Base-by-base conservation (phyloP, 2,329 filamentous ascomycete genomes). In the Pseudogymnoascus sp. region DNA sequence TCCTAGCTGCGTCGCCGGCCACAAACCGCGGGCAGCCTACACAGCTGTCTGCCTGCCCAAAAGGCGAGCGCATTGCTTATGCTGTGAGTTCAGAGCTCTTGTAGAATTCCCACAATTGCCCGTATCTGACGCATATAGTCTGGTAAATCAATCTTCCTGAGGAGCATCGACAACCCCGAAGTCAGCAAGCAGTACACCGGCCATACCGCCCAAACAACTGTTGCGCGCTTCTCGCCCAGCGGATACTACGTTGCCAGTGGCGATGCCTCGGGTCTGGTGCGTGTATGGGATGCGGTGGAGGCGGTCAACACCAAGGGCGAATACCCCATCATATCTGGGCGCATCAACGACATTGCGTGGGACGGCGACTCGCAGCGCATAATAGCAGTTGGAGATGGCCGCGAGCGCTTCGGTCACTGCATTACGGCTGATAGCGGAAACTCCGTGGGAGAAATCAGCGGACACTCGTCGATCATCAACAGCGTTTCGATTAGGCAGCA, bases 321-420 rank as follows among this genome's bases (percentile, higher is more conserved):
- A 76, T 97, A 96, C 77, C 84, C 87, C 72, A 97, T 97, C 77
- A 93, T 97, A 72, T 92, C 90, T 35, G 95, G 95, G 11, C 88
- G 91, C 62, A 93, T 99, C 77, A 96, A 96, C 74, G 95, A 99
- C 75, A 86, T 99, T 68, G 93, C 92, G 1, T 99, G 95, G 93
- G 95, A 97, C 72, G 93, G 93, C 64, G 95, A 99, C 77, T 96
- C 90, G 65, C 93, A 97, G 79, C 88, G 95, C 60, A 88, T 99
- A 72, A 97, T 97, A 71, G 95, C 93, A 3, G 93, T 99, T 4
- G 95, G 95, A 50, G 90, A 97, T 70, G 95, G 95, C 61, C 93
- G 93, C 73, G 92, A 97, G 78, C 85, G 91, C 63, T 97, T 91
- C 74, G 93, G 93, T 13, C 90, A 93, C 75, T 96, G 91, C 79